Base-by-base conservation (phyloP, 129 eudicot species). In the Helianthus tuberosus region DNA sequence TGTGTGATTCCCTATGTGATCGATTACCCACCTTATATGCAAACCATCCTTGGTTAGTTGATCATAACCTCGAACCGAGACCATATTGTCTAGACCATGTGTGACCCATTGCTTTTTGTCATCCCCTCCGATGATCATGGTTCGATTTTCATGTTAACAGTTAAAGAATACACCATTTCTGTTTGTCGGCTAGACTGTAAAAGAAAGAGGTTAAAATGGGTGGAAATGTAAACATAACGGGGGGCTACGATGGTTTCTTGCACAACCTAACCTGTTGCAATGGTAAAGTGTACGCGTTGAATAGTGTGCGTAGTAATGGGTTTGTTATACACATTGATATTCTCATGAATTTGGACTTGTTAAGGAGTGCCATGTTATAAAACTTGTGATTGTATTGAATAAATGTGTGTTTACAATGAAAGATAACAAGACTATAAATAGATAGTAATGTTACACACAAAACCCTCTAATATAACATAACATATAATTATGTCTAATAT, bases 161-260 rank as follows among this genome's bases (percentile, higher is more conserved):
- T 8, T 8, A 3, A 15, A 13, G 16, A 73, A 29, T 36, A 47
- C 8, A 10, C 9, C 14, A 61, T 73, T 48, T 23, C 8, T 20
- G 17, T 61, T 46, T 27, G 32, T 27, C 2, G 32, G 32, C 32
- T 27, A 27, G 32, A 27, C 32, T 27, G 2, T 27, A 27, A 48
- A n/a, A 61, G 61, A 8, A 73, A 60, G 36, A 77, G 51, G 15
- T 27, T 47, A 77, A 61, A 48, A 60, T 77, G 81, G 76, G 62
- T 7, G 0, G 64, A 69, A 35, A 69, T 69, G 76, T 69, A 46
- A 52, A 65, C 0, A 3, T 63, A 23, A 5, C 50, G 6, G 15
- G 15, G 32, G 32, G 32, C 0, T n/a, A 11, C 1, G 16, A 60
- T 38, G 49, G 3, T 7, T 20, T 14, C 5, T 9, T 71, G 5